These are phyloP conservation scores for Penicillium longicatenatum DNA, from an alignment of 495 filamentous ascomycete species.

Conservation along the genomic window DNA sequence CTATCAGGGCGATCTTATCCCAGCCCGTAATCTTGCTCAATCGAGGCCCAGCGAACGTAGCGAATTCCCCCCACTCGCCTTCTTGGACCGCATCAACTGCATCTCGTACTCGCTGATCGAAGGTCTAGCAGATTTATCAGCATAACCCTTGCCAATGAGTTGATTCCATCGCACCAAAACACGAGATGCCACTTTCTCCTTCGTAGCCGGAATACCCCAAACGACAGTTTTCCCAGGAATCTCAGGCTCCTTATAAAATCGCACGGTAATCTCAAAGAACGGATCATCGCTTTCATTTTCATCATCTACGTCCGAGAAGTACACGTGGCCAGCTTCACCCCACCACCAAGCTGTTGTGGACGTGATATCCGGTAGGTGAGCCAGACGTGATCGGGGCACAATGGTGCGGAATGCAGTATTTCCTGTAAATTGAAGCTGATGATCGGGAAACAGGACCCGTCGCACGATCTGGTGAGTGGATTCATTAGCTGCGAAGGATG, in stretches of 20 bases:
- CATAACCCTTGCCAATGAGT: neutral
- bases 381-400: conserved; percentile 26
- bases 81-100: conserved; percentile 36
- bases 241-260: conserved; percentile 25
- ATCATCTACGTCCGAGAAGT: conserved; percentile 46
- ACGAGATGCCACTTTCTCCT: conserved; percentile 31
- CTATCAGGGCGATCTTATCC: conserved; percentile 49
- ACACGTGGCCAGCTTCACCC: conserved; percentile 44
- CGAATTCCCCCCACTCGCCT: conserved; percentile 47
- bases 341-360: conserved; percentile 49
- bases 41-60: conserved; percentile 41
- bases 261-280: conserved; percentile 27
- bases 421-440: conserved; percentile 41
- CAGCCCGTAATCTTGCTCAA: conserved; percentile 40
- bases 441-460: conserved; percentile 28
- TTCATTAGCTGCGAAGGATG: neutral
- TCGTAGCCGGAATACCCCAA: conserved; percentile 50
- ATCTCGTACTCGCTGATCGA: conserved; percentile 35
- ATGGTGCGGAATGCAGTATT: conserved; percentile 43
- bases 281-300: conserved; percentile 18
- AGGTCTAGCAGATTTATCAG: conserved; percentile 27
- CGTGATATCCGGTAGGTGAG: conserved; percentile 39
- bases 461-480: conserved; percentile 5
- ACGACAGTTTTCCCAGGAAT: conserved; percentile 37
- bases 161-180: conserved; percentile 31